Conservation (phyloP, 2,329 filamentous ascomycete species). For the Aspergillus spinulosporus region DNA sequence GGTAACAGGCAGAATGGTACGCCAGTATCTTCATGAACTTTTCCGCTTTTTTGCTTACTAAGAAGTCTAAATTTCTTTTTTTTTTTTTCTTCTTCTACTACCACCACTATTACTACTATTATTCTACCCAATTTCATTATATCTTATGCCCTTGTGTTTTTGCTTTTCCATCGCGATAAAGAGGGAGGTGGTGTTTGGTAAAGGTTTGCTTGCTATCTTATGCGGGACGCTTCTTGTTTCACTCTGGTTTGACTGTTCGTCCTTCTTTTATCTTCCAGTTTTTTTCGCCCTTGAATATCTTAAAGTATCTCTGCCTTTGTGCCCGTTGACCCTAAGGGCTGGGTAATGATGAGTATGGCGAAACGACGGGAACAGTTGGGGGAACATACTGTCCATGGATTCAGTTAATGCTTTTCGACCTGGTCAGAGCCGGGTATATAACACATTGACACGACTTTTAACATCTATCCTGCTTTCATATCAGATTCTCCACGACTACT, state of each 20-base stretch:
- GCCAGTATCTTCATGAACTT: constrained; percentile 25
- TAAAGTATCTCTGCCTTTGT: not conserved
- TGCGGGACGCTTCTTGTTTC: constrained; percentile 9
- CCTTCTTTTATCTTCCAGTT: constrained; percentile 4
- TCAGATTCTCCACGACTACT: not conserved
- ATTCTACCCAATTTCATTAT: not conserved
- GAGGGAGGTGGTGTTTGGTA: constrained; percentile 11
- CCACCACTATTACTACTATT: too few relatives aligned
- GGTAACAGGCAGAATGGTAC: constrained; percentile 35
- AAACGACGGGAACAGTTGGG: not conserved
- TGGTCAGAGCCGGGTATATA: not conserved
- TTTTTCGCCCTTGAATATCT: not conserved
- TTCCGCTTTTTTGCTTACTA: not conserved
- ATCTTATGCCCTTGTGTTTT: not conserved
- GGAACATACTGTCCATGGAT: not conserved
- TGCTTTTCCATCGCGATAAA: constrained; percentile 3
- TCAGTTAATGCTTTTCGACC: not conserved
- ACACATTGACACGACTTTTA: not conserved
- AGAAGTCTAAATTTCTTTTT: not conserved
- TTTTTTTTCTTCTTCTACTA: not conserved
- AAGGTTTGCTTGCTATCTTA: constrained; percentile 10
- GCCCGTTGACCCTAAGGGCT: not conserved
- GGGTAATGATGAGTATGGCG: not conserved
- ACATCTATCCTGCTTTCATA: not conserved
- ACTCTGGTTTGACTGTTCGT: constrained; percentile 19